phyloP scores from a whole-genome alignment of 2,329 filamentous ascomycete species.

The Aspergillus jensenii region DNA sequence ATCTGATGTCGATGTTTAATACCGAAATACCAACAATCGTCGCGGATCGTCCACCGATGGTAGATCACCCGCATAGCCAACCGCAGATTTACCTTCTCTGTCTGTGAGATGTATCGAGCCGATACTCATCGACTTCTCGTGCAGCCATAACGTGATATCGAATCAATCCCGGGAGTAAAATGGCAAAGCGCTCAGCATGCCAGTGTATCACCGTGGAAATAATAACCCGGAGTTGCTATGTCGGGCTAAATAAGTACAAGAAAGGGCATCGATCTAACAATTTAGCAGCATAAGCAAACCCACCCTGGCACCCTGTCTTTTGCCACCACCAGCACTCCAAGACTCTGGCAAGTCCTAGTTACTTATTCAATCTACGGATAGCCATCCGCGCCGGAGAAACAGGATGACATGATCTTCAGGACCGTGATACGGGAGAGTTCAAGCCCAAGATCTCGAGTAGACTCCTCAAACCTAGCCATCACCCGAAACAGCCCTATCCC shows the following conservation, averaged over 20 bases:
- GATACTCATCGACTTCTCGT: not conserved
- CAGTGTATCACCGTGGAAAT: not conserved
- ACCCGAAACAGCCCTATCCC: not conserved
- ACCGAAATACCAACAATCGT: not conserved
- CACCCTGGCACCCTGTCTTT: conserved; percentile 1
- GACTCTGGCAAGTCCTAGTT: not conserved
- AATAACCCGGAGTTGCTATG: not conserved
- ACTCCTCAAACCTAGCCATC: not conserved
- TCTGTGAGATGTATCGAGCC: not conserved
- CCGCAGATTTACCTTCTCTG: not conserved
- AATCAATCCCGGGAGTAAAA: not conserved
- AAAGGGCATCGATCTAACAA: not conserved
- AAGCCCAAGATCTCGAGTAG: not conserved
- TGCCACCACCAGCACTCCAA: not conserved
- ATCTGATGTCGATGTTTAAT: not conserved
- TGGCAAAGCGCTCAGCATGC: not conserved
- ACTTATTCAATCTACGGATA: not conserved
- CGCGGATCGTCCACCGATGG: conserved; percentile 7
- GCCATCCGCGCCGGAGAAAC: not conserved
- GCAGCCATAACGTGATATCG: conserved; percentile 1
- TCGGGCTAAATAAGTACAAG: not conserved
- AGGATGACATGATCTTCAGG: not conserved
- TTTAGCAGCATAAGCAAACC: not conserved
- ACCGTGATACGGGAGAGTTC: not conserved
- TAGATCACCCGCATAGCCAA: conserved; percentile 12